These are phyloP conservation scores for Gymnopilus junonius DNA, from an alignment of 768 basidiomycete species.

Conservation along the genomic window DNA sequence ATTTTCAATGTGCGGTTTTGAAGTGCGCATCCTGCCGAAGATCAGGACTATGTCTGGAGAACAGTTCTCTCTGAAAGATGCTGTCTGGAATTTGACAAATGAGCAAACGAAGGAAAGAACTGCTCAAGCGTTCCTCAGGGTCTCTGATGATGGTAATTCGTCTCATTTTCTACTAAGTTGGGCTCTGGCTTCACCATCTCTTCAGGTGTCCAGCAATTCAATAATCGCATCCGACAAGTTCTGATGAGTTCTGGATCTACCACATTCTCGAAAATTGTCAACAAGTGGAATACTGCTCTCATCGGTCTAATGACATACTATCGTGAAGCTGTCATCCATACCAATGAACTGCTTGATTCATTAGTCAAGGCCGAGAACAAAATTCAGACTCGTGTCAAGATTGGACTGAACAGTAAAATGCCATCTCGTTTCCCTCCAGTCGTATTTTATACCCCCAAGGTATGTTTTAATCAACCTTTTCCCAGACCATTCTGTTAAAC, in stretches of 20 bases:
- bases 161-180: neutral
- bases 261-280: slow-evolving; percentile 98
- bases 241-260: slow-evolving; percentile 99
- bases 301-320: slow-evolving; percentile 99
- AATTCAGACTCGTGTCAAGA: slow-evolving; percentile 99
- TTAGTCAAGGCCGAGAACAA: slow-evolving; percentile 99
- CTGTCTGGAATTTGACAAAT: slow-evolving; percentile 96
- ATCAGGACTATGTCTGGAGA: slow-evolving; percentile 94
- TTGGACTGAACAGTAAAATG: slow-evolving; percentile 99
- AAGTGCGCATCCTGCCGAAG: slow-evolving; percentile 96
- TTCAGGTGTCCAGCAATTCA: slow-evolving; percentile 91
- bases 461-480: slow-evolving; percentile 25
- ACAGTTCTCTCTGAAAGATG: slow-evolving; percentile 95
- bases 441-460: slow-evolving; percentile 95
- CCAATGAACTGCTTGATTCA: slow-evolving; percentile 93
- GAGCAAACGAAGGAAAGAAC: slow-evolving; percentile 98
- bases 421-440: slow-evolving; percentile 98
- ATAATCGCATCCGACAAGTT: slow-evolving; percentile 95
- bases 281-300: slow-evolving; percentile 96
- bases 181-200: neutral
- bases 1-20: slow-evolving; percentile 99
- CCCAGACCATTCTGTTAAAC: slow-evolving; percentile 1
- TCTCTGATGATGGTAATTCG: slow-evolving; percentile 88
- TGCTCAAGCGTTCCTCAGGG: slow-evolving; percentile 96
- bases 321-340: slow-evolving; percentile 96